Base-by-base conservation (phyloP, 176 grass and related monocot species). In the Canna indica region DNA sequence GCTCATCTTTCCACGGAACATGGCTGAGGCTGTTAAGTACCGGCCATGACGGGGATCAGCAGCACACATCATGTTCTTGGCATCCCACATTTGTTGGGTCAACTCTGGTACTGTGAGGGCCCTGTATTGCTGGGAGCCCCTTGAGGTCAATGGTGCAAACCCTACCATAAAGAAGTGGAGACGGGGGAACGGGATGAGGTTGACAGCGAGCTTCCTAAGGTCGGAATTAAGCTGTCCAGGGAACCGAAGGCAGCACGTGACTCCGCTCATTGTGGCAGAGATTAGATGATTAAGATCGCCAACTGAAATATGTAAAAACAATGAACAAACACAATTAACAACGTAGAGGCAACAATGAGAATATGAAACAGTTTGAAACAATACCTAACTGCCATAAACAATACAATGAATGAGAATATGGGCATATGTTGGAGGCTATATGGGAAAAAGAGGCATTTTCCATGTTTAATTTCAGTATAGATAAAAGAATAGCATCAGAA, bases 41-140 rank as follows among this genome's bases (percentile, higher is more conserved):
- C 70, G 70, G 17, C 70, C 70, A 26, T 72, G 70, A 8, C 70
- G 70, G 9, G 70, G 70, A 56, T 72, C 70, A 36, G 70, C 70
- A 9, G 70, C 70, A 72, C 70, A 72, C 70, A 72, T 72, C 70
- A 72, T 72, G 47, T 72, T 72, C 70, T 72, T 72, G 11, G 70
- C 48, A 36, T 72, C 70, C 70, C 70, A 72, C 70, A 72, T 72
- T 47, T 69, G 67, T 22, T 69, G 67, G 67, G 67, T 69, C 25
- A 69, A 47, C 29, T 69, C 67, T 9, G 67, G 67, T 30, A 69
- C 67, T 2, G 67, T 69, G 41, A 69, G 67, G 12, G 67, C 67
- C 25, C 67, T 35, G 28, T 69, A 69, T n/a, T 69, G 67, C 67
- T 69, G 67, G 2, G 67, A 69, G 0, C 59, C 59, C 29, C 59